These are phyloP conservation scores for Nyssa sinensis DNA, from an alignment of 148 eudicot genomes.

Conservation along the genomic window DNA sequence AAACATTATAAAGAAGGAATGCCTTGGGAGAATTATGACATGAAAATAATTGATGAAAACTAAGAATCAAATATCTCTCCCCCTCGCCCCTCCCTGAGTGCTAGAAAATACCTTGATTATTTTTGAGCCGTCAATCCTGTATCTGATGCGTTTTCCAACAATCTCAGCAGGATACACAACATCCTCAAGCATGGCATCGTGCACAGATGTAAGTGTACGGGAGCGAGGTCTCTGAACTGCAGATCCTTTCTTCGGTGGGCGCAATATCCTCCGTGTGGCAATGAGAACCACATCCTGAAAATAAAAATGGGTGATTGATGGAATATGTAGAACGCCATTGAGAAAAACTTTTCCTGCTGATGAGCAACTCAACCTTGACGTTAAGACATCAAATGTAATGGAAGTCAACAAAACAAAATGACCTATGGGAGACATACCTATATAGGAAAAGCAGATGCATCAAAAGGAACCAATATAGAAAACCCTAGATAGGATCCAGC, in stretches of 20 bases:
- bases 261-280: conserved; percentile 65
- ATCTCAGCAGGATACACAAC: conserved; percentile 73
- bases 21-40: background rate
- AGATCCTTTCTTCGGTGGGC: conserved; percentile 80
- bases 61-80: background rate
- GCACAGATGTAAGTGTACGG: conserved; percentile 73
- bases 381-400: background rate
- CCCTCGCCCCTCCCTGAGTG: too few relatives aligned
- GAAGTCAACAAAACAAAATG: background rate
- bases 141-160: conserved; percentile 69
- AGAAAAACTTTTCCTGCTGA: background rate
- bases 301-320: background rate
- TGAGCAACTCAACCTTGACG: background rate
- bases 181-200: conserved; percentile 73
- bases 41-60: background rate
- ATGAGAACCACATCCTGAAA: conserved; percentile 62
- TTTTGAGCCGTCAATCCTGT: conserved; percentile 70
- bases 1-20: background rate
- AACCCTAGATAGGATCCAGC: background rate
- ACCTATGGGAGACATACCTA: too few relatives aligned
- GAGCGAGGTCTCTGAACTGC: conserved; percentile 66
- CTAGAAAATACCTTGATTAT: conserved; percentile 51
- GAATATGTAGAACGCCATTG: background rate
- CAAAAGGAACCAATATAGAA: background rate
- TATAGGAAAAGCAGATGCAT: background rate